Base-by-base conservation (phyloP, 2,329 filamentous ascomycete species). In the Venturia carpophila region DNA sequence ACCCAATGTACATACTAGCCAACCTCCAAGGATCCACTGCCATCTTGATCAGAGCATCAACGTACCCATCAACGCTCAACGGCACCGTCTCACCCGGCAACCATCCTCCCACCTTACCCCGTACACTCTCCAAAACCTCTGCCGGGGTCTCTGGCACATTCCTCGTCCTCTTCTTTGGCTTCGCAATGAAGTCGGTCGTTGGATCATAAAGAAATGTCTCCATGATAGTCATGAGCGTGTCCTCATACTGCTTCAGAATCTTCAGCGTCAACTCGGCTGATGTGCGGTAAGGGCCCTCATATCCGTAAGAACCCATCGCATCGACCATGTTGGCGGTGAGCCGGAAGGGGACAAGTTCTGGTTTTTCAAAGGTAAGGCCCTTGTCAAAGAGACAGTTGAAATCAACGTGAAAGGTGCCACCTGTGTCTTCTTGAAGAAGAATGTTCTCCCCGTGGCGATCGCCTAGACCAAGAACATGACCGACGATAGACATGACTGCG, bases 301-400 rank as follows among this genome's bases (percentile, higher is more conserved):
- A 91, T 67, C 92, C 91, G 73, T 95, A 93, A 27, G 95, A 87
- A 5, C 94, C 94, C 87, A 99, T 97, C 13, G 94, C 95, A 68
- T 96, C 91, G 43, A 95, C 86, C 93, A 99, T 97, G 77, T 99
- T 99, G 81, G 97, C 93, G 4, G 94, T 99, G 52, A 99, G 82
- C 19, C 95, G 89, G 81, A 99, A 99, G 1, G 94, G 95, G 1
- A 99, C 94, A 39, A 89, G 82, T 76, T 99, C 94, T 0, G 94
- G 93, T 75, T 95, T 96, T 68, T 92, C 88, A 73, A 99, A 97
- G 0, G 92, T 97, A 49, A 93, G 84, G 1, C 94, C 94, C 71
- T 99, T 99, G 79, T 99, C 95, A 75, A 99, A 99, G 5, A 99
- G 86, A 76, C 95, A 99, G 78, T 99, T 99, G 82, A 99, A 99